Evolutionary conservation across 2,329 filamentous ascomycete species (phyloP).

Genomic region (Penicillium aurantiogriseum): DNA sequence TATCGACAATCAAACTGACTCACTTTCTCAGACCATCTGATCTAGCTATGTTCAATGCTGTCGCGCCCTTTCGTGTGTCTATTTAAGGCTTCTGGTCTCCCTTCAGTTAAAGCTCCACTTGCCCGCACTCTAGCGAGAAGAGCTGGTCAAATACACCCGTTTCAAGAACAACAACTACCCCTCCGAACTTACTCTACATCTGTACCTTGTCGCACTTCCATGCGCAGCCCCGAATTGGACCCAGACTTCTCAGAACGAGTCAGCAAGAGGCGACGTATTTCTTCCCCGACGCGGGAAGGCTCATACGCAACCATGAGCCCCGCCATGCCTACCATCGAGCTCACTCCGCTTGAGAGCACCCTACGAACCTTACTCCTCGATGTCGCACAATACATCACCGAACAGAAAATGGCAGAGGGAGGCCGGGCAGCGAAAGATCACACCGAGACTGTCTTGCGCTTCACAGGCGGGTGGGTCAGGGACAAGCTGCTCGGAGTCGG

Average conservation of each 20-base stretch:
- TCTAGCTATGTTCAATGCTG: conserved; percentile 24
- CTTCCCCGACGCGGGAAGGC: conserved; percentile 23
- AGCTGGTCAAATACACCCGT: conserved; percentile 7
- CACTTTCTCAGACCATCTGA: conserved; percentile 3
- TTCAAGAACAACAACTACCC: conserved; percentile 15
- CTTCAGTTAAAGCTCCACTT: conserved; percentile 13
- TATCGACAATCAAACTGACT: conserved; percentile 22
- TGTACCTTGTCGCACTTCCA: conserved; percentile 21
- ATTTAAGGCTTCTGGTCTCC: conserved; percentile 17
- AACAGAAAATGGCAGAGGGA: conserved; percentile 42
- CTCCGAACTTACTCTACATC: conserved; percentile 6
- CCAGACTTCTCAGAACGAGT: conserved; percentile 24
- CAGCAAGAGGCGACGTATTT: conserved; percentile 36
- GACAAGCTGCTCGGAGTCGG: conserved; percentile 49
- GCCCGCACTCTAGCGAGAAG: conserved; percentile 15
- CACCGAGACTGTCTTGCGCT: conserved; percentile 43
- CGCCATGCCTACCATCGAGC: conserved; percentile 46
- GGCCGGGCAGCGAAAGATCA: conserved; percentile 20
- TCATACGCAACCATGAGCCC: conserved; percentile 26
- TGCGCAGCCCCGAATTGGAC: conserved; percentile 26
- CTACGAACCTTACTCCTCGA: conserved; percentile 77
- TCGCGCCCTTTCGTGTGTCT: conserved; percentile 16
- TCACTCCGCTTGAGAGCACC: conserved; percentile 69
- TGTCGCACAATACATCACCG: conserved; percentile 66
- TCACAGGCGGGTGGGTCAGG: conserved; percentile 52